Evolutionary conservation across 2,329 filamentous ascomycete genomes (phyloP), one percentile per base, ranked within the genome.

Genomic region (Grosmannia penicillata): DNA sequence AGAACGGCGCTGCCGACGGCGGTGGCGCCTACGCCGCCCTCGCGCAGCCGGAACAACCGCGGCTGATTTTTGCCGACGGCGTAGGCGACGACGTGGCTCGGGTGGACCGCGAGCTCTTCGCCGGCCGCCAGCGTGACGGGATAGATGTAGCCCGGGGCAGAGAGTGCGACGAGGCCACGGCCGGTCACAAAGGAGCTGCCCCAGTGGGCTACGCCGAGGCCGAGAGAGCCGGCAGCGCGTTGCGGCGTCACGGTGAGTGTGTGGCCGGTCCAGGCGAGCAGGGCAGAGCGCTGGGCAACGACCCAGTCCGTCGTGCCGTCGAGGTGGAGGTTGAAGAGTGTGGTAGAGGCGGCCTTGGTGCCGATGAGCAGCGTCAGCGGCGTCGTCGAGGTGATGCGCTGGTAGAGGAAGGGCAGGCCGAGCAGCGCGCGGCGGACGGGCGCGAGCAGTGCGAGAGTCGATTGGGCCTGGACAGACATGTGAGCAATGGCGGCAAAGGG

Each of bases 281-380:
- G 67, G 2, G 86, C 86, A 47, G 83, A 80, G 45, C 84, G 73
- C 56, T 96, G 87, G 7, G 84, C 73, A 8, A 98, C 66, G 66
- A 94, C 83, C 89, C 91, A 98, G 61, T 98, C 91, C 41, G 86
- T 78, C 5, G 86, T 85, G 41, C 91, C 91, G 62, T 98, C 86
- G 36, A 98, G 73, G 54, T 89, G 82, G 21, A 98, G 70, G 8
- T 93, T 75, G 11, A 82, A 78, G 49, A 98, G 87, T 6, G 86
- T 87, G 1, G 87, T 91, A 37, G 80, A 77, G 5, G 84, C 76
- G 6, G 85, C 85, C 56, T 86, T 91, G 19, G 89, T 86, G 23
- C 83, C 82, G 49, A 98, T 81, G 45, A 98, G 65, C 24, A 86
- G 86, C 31, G 82, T 93, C 47, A 95, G 72, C 2, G 91, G 87